A percentile compares a stretch with the other conserved stretches of the same genome.
Evolutionary conservation across 2,329 filamentous ascomycete genomes (phyloP).

Genomic region (Colletotrichum sp.): DNA sequence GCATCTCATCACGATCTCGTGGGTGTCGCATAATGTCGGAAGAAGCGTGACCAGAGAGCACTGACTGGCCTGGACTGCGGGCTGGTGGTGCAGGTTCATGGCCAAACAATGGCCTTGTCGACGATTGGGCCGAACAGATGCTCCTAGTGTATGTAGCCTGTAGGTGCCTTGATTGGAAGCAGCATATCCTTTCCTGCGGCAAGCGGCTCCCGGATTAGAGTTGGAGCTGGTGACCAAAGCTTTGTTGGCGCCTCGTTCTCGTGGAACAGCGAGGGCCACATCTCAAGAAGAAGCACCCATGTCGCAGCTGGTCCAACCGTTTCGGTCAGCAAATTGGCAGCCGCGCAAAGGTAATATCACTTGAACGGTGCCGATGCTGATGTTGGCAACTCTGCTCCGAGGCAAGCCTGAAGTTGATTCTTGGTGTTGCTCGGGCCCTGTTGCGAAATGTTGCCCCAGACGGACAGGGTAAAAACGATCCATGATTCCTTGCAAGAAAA

Average conservation of each 20-base stretch:
- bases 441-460: background rate
- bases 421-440: background rate
- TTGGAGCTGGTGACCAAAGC: constrained; percentile 20
- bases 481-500: background rate
- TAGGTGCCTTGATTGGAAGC: background rate
- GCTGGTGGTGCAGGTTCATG: background rate
- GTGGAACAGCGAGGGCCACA: background rate
- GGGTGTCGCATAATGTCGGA: background rate
- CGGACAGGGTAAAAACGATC: background rate
- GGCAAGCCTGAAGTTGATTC: background rate
- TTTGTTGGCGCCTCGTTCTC: background rate
- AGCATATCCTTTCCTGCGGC: background rate
- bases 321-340: background rate
- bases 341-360: background rate
- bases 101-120: background rate
- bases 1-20: background rate
- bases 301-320: constrained; percentile 12
- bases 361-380: background rate
- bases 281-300: constrained; percentile 1
- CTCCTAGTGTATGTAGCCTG: background rate
- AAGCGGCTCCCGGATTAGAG: constrained; percentile 2
- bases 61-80: background rate
- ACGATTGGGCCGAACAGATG: background rate
- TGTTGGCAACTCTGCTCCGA: background rate
- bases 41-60: background rate